Percentiles rank a stretch among this genome's conserved stretches.
These are phyloP conservation scores for Carex pumila DNA, from an alignment of 176 grass and related monocot genomes.

Conservation along the genomic window DNA sequence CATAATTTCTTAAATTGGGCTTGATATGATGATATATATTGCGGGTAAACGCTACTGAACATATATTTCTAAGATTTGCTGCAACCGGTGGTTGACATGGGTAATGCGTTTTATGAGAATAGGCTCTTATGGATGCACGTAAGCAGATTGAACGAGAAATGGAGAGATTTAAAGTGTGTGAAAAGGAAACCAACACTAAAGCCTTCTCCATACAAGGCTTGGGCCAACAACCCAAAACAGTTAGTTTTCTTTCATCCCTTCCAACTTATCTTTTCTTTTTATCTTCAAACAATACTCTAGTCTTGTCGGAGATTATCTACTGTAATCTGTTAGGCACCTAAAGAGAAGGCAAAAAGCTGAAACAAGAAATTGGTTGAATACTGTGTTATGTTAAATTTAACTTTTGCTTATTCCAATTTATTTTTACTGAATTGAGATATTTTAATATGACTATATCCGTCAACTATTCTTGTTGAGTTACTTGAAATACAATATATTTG, in stretches of 20 bases:
- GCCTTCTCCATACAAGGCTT: conserved; percentile 98
- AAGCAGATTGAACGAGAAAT: conserved; percentile 99
- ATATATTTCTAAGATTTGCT: conserved; percentile 48
- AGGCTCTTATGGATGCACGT: conserved; percentile 98
- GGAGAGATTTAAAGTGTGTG: conserved; percentile 99
- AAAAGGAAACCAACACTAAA: conserved; percentile 99
- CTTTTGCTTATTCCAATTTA: background rate
- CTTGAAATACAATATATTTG: conserved; percentile 2
- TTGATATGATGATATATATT: background rate
- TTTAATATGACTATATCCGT: conserved; percentile 9
- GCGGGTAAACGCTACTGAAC: background rate
- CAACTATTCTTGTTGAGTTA: conserved; percentile 7
- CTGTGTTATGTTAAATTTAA: conserved; percentile 58
- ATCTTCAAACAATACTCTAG: background rate
- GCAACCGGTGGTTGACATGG: conserved; percentile 71
- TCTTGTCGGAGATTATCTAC: background rate
- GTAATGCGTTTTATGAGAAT: conserved; percentile 87
- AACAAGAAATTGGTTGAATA: conserved; percentile 98
- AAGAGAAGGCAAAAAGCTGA: conserved; percentile 97
- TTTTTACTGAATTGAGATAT: background rate
- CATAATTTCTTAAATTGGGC: background rate
- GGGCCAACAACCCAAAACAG: conserved; percentile 97
- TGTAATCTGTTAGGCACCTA: conserved; percentile 57
- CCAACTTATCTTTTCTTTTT: conserved; percentile 4
- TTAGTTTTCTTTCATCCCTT: conserved; percentile 34